These are phyloP conservation scores for Kurtzmaniella quercitrusa DNA, from an alignment of 1,139 yeast species.

Conservation along the genomic window DNA sequence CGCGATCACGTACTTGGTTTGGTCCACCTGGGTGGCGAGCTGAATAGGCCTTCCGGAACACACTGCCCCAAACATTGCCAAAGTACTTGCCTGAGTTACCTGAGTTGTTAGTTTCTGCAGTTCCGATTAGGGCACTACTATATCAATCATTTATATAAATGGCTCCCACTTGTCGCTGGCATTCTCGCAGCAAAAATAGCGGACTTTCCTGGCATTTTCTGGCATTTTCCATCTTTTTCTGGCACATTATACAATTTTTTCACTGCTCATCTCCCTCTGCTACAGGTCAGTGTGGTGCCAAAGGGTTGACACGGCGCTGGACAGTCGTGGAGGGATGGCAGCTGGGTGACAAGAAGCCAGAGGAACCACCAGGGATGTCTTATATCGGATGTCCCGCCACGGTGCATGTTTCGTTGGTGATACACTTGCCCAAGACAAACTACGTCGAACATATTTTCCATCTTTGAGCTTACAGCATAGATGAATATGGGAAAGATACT, in stretches of 20 bases:
- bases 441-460: constrained; percentile 79
- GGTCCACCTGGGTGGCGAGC: constrained; percentile 58
- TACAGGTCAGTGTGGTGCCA: not conserved
- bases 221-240: too few species aligned
- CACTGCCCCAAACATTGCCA: constrained; percentile 49
- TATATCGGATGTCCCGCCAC: not conserved
- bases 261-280: not conserved
- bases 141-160: too few species aligned
- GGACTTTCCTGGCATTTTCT: not conserved
- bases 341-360: constrained; percentile 22
- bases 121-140: not conserved
- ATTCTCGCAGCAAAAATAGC: too few species aligned
- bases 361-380: constrained; percentile 1
- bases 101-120: not conserved
- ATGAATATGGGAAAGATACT: constrained; percentile 78
- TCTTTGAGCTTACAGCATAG: constrained; percentile 58
- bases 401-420: constrained; percentile 20
- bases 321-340: not conserved
- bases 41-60: constrained; percentile 56
- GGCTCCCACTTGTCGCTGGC: too few species aligned
- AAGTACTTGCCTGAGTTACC: not conserved
- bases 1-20: constrained; percentile 56
- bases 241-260: too few species aligned
- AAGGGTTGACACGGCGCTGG: not conserved
- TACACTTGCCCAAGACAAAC: constrained; percentile 62